Percentiles rank a stretch among this genome's conserved stretches.
phyloP scores from a whole-genome alignment of 208 protist genomes.

The Vickermania ingenoplastis region DNA sequence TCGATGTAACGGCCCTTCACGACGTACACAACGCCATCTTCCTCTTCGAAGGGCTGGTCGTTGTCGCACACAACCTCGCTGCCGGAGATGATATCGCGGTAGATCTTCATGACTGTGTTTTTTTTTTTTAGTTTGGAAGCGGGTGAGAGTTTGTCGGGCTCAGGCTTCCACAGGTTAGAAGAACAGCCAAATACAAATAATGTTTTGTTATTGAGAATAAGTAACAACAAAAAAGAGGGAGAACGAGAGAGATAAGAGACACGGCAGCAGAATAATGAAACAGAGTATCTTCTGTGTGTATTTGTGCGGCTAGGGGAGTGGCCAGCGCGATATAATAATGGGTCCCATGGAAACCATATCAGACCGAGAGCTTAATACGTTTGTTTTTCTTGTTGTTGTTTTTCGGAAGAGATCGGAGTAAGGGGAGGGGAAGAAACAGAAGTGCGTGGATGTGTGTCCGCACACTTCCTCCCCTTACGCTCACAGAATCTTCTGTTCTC shows the following conservation, averaged over 20 bases:
- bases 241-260: neutral
- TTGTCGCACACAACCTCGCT: constrained; percentile 90
- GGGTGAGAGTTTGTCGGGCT: neutral
- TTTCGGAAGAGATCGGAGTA: neutral
- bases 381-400: too few relatives aligned
- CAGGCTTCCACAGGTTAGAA: neutral
- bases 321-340: neutral
- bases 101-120: constrained; percentile 82
- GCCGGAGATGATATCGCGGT: constrained; percentile 77
- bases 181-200: neutral
- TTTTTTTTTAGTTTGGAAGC: constrained; percentile 1
- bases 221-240: neutral
- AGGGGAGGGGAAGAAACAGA: neutral
- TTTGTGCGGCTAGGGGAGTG: neutral
- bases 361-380: too few relatives aligned
- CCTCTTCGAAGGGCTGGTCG: constrained; percentile 61
- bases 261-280: neutral
- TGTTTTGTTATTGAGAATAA: neutral
- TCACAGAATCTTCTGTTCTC: too few relatives aligned
- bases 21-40: constrained; percentile 76
- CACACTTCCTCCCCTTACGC: neutral
- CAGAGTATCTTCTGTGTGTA: neutral
- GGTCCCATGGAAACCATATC: neutral
- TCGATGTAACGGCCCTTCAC: constrained; percentile 82
- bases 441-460: neutral